Evolutionary conservation across 257 asterid species (phyloP).

Genomic region (Vinca minor): DNA sequence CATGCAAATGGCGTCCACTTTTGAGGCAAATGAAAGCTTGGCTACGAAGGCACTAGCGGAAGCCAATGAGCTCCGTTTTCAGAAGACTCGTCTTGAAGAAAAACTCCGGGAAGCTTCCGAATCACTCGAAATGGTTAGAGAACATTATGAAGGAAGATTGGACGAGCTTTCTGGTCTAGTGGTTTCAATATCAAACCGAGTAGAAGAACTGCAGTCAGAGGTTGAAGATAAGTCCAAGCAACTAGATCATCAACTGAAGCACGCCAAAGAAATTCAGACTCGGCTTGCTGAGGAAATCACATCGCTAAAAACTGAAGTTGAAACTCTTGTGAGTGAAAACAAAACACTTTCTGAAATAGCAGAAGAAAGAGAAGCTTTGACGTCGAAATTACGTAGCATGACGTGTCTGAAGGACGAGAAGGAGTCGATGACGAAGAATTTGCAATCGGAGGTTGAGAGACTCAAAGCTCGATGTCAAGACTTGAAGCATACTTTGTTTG

Average conservation of each 20-base stretch:
- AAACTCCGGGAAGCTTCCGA: slow-evolving; percentile 47
- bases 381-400: slow-evolving; percentile 34
- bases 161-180: slow-evolving; percentile 40
- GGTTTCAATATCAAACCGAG: slow-evolving; percentile 30
- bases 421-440: slow-evolving; percentile 28
- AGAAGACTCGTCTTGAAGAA: slow-evolving; percentile 50
- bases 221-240: slow-evolving; percentile 30
- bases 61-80: slow-evolving; percentile 60
- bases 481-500: slow-evolving; percentile 27
- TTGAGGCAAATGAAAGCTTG: slow-evolving; percentile 77
- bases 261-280: slow-evolving; percentile 35
- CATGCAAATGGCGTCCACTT: slow-evolving; percentile 64
- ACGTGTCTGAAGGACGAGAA: slow-evolving; percentile 46
- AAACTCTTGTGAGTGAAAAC: slow-evolving; percentile 26
- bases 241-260: slow-evolving; percentile 37
- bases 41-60: slow-evolving; percentile 74
- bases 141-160: slow-evolving; percentile 42
- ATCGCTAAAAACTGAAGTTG: slow-evolving; percentile 45
- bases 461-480: slow-evolving; percentile 40
- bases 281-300: slow-evolving; percentile 41
- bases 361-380: slow-evolving; percentile 32
- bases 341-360: slow-evolving; percentile 31
- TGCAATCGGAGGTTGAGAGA: slow-evolving; percentile 42
- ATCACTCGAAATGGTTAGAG: slow-evolving; percentile 36
- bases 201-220: slow-evolving; percentile 45